Evolutionary conservation across 2,329 filamentous ascomycete genomes (phyloP).

Genomic region (Gaeumannomyces tritici): DNA sequence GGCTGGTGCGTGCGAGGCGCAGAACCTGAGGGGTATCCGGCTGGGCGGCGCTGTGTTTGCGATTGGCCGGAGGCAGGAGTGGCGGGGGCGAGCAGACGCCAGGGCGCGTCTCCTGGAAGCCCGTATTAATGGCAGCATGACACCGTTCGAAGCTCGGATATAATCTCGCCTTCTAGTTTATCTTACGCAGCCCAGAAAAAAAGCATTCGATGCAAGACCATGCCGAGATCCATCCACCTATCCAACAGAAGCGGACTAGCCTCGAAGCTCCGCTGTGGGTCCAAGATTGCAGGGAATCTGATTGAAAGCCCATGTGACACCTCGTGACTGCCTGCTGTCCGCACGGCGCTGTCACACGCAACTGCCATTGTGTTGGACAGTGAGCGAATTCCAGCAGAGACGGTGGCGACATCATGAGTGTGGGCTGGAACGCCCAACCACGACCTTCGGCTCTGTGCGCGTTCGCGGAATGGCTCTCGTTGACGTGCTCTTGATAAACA

Average conservation of each 20-base stretch:
- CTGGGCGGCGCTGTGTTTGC: not conserved
- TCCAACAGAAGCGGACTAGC: conserved; percentile 3
- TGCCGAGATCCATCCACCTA: too few species aligned
- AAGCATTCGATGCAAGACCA: not conserved
- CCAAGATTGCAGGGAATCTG: not conserved
- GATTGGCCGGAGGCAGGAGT: not conserved
- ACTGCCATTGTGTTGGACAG: not conserved
- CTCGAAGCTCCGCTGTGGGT: not conserved
- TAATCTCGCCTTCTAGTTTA: not conserved
- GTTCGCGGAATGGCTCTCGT: not conserved
- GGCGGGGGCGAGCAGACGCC: not conserved
- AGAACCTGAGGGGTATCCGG: conserved; percentile 10
- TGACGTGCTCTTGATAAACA: not conserved
- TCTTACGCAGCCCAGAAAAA: not conserved
- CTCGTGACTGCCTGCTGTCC: conserved; percentile 1
- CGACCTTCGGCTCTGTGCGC: not conserved
- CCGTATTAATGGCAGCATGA: not conserved
- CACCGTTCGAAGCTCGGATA: not conserved
- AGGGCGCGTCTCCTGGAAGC: not conserved
- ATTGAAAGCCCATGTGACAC: not conserved
- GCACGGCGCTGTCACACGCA: not conserved
- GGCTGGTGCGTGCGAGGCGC: conserved; percentile 17
- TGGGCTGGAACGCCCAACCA: not conserved
- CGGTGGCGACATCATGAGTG: not conserved
- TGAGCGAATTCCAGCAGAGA: not conserved